These are phyloP conservation scores for Cairneyella variabilis DNA, from an alignment of 495 filamentous ascomycete species.

Conservation along the genomic window DNA sequence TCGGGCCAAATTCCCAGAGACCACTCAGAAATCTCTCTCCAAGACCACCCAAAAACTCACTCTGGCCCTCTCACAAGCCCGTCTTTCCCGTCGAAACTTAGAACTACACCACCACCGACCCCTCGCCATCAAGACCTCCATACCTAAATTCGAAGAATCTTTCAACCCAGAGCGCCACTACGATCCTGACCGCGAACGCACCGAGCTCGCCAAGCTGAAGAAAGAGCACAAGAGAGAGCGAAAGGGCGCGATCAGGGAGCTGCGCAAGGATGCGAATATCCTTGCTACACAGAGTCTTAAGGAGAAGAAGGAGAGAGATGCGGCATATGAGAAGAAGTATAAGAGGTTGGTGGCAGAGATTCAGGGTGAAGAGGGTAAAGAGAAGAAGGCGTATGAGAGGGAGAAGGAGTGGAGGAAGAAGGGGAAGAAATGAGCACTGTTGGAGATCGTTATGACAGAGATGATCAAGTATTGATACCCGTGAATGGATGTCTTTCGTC, in stretches of 20 bases:
- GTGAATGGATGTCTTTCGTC: no score
- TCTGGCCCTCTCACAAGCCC: conserved; percentile 51
- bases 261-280: conserved; percentile 91
- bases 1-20: conserved; percentile 41
- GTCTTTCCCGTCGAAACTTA: conserved; percentile 66
- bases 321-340: conserved; percentile 81
- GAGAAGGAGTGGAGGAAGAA: conserved; percentile 70
- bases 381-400: conserved; percentile 82
- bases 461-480: no score
- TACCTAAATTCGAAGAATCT: conserved; percentile 94
- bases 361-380: conserved; percentile 85
- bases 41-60: conserved; percentile 41
- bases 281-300: conserved; percentile 82
- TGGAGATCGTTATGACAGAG: no score
- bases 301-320: conserved; percentile 89
- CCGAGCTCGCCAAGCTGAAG: conserved; percentile 74
- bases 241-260: conserved; percentile 91
- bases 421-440: conserved; percentile 37
- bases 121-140: conserved; percentile 78
- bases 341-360: conserved; percentile 88
- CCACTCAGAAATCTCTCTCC: conserved; percentile 30
- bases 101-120: conserved; percentile 86
- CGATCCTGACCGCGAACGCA: conserved; percentile 84
- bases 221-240: conserved; percentile 90
- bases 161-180: conserved; percentile 96